Conservation (phyloP, 2,329 filamentous ascomycete species). For the Ophiocordyceps polyrhachis-furcata region DNA sequence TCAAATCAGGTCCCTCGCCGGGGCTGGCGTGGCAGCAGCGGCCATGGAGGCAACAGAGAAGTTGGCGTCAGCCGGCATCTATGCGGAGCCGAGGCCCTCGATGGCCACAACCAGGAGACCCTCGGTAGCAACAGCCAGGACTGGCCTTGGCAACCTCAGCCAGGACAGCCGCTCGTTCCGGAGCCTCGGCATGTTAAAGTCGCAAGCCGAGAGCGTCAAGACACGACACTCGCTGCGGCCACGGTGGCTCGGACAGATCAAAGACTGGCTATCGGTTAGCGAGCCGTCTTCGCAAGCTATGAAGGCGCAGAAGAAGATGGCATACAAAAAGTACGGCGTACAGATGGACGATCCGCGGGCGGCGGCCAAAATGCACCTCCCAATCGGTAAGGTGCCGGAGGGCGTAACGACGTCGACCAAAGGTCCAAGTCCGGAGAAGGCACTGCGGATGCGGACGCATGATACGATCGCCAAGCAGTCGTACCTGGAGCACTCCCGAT, state of each 20-base stretch:
- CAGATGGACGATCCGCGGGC: constrained; percentile 22
- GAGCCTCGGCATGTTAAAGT: not conserved
- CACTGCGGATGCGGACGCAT: constrained; percentile 15
- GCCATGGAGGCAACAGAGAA: not conserved
- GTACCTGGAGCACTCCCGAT: constrained; percentile 10
- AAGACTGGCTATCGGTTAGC: constrained; percentile 27
- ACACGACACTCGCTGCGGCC: constrained; percentile 7
- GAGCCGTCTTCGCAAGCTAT: constrained; percentile 31
- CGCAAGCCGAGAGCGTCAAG: not conserved
- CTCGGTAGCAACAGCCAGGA: not conserved
- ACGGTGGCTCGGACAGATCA: constrained; percentile 24
- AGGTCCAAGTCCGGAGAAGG: constrained; percentile 27
- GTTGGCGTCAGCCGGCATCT: not conserved
- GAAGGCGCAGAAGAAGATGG: constrained; percentile 24
- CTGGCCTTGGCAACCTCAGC: not conserved
- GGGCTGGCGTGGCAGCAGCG: not conserved
- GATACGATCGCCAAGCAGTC: constrained; percentile 14
- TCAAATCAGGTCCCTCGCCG: not conserved
- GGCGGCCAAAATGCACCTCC: constrained; percentile 25
- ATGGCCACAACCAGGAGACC: not conserved
- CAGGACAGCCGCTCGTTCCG: not conserved
- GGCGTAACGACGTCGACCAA: constrained; percentile 26
- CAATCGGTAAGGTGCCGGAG: constrained; percentile 24
- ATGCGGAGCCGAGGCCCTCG: not conserved
- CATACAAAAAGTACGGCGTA: constrained; percentile 25